Conservation (phyloP, 495 filamentous ascomycete genomes). For the Penicillium crystallinum region DNA sequence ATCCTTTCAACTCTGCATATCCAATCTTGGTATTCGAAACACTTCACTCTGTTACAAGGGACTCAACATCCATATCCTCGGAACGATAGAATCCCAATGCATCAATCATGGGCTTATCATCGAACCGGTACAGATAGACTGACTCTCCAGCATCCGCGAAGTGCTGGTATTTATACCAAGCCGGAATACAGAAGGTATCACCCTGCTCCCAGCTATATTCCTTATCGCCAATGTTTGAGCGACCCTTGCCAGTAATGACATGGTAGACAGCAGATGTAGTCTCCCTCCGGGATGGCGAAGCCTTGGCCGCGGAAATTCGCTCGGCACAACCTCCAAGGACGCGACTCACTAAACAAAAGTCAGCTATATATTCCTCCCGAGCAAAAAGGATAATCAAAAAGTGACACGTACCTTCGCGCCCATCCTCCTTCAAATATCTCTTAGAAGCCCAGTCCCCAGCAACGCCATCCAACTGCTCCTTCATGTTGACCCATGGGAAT, state of each 20-base stretch:
- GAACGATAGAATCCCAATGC: slow-evolving; percentile 40
- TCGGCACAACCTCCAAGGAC: slow-evolving; percentile 39
- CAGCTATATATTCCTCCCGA: slow-evolving; percentile 10
- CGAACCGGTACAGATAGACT: slow-evolving; percentile 44
- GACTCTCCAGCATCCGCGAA: slow-evolving; percentile 28
- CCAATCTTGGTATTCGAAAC: not conserved
- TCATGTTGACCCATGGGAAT: slow-evolving; percentile 39
- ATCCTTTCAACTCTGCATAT: not conserved
- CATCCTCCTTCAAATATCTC: slow-evolving; percentile 30
- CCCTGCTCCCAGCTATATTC: slow-evolving; percentile 30
- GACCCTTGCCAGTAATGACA: slow-evolving; percentile 32
- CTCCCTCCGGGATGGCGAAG: slow-evolving; percentile 28
- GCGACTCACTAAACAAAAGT: slow-evolving; percentile 21
- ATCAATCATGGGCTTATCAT: slow-evolving; percentile 43
- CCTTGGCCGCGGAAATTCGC: slow-evolving; percentile 21
- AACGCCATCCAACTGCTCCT: slow-evolving; percentile 23
- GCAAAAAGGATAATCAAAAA: not conserved
- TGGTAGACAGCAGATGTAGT: slow-evolving; percentile 41
- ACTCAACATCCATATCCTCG: slow-evolving; percentile 32
- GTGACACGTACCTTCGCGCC: slow-evolving; percentile 22
- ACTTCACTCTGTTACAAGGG: slow-evolving; percentile 6
- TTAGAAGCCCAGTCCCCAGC: slow-evolving; percentile 21
- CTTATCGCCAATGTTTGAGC: slow-evolving; percentile 28
- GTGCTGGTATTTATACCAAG: slow-evolving; percentile 41
- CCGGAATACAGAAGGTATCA: slow-evolving; percentile 44